A percentile compares a stretch with the other conserved stretches of the same genome.
Evolutionary conservation across 768 basidiomycete genomes (phyloP).

Genomic region (Agrocybe pediades): DNA sequence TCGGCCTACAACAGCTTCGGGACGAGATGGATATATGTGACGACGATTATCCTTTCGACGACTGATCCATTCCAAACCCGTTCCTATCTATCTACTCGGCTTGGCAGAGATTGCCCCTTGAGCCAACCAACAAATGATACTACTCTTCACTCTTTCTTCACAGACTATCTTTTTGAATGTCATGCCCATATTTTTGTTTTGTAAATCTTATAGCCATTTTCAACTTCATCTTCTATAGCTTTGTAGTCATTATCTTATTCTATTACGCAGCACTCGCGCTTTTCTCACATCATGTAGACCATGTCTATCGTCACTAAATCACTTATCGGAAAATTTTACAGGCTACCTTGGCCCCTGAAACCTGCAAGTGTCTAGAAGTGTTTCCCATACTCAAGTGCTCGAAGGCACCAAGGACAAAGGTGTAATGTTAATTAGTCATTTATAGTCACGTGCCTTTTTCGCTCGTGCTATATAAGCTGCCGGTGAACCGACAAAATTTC

Average conservation of each 20-base stretch:
- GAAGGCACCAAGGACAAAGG: too few species aligned
- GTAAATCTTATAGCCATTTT: conserved; percentile 15
- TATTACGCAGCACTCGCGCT: conserved; percentile 1
- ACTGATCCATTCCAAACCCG: neutral
- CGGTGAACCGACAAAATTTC: conserved; percentile 4
- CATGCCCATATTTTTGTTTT: conserved; percentile 20
- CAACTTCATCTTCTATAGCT: conserved; percentile 4
- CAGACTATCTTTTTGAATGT: neutral
- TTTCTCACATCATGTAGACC: neutral
- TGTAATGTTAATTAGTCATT: conserved; percentile 12
- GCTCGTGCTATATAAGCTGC: conserved; percentile 4
- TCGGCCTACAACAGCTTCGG: conserved; percentile 17
- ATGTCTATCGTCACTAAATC: too few species aligned
- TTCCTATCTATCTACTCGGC: too few species aligned
- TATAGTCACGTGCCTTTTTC: conserved; percentile 20
- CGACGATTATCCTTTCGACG: conserved; percentile 16
- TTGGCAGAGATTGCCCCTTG: too few species aligned
- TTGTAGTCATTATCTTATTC: conserved; percentile 7
- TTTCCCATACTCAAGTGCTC: too few species aligned
- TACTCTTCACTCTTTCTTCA: neutral
- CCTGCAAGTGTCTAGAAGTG: too few species aligned
- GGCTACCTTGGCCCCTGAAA: too few species aligned
- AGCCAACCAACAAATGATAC: neutral
- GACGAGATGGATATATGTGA: conserved; percentile 35
- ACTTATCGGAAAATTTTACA: too few species aligned